Evolutionary conservation across 2,329 filamentous ascomycete species (phyloP).

Genomic region (Cercospora citrullina): DNA sequence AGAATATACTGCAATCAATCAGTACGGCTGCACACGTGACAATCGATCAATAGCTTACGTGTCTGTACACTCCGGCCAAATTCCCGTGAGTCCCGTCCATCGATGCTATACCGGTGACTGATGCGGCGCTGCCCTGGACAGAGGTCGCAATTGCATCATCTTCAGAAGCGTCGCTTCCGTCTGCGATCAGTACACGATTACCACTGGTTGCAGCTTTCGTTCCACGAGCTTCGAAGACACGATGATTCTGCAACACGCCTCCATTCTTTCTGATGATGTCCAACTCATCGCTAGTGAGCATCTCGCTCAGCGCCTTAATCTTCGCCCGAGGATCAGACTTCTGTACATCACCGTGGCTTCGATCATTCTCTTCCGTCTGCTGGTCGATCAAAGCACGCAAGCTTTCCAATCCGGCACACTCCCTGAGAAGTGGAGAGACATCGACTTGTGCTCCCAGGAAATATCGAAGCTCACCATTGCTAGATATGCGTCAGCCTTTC

Average conservation of each 20-base stretch:
- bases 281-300: conserved; percentile 17
- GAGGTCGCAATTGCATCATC: not conserved
- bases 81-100: conserved; percentile 14
- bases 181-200: conserved; percentile 18
- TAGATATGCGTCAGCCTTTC: conserved; percentile 44
- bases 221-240: not conserved
- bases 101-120: not conserved
- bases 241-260: conserved; percentile 14
- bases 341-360: conserved; percentile 46
- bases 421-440: conserved; percentile 66
- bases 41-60: conserved; percentile 5
- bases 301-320: conserved; percentile 21
- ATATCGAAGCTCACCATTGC: conserved; percentile 64
- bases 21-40: not conserved
- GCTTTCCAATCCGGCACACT: conserved; percentile 65
- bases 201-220: not conserved
- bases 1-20: conserved; percentile 15
- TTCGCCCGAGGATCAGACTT: conserved; percentile 30
- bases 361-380: not conserved
- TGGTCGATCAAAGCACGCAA: conserved; percentile 39
- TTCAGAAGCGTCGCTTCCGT: conserved; percentile 14
- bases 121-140: not conserved
- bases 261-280: conserved; percentile 17
- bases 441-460: conserved; percentile 72
- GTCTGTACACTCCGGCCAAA: conserved; percentile 21